Evolutionary conservation across 2,329 filamentous ascomycete species (phyloP).

Genomic region (Parafenestella ontariensis): DNA sequence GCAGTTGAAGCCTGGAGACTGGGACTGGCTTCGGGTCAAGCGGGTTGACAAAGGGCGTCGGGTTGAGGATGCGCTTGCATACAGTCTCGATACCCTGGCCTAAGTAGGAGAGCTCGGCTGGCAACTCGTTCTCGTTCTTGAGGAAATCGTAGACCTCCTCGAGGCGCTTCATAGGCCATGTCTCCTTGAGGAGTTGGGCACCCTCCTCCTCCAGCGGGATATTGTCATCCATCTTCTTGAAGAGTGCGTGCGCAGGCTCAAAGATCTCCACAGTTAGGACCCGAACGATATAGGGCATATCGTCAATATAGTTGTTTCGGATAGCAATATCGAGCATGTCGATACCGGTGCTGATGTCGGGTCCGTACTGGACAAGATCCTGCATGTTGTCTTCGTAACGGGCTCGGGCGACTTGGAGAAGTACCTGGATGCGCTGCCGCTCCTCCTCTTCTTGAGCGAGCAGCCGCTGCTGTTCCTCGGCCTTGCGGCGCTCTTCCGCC

Average conservation of each 20-base stretch:
- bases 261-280: background rate
- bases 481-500: background rate
- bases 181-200: constrained; percentile 1
- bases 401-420: background rate
- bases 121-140: background rate
- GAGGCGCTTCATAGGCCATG: constrained; percentile 6
- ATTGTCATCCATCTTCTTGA: constrained; percentile 2
- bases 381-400: constrained; percentile 5
- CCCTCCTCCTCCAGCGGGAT: constrained; percentile 10
- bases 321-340: background rate
- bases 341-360: background rate
- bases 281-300: background rate
- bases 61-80: background rate
- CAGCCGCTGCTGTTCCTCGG: background rate
- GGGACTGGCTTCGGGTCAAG: background rate
- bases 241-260: constrained; percentile 1
- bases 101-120: background rate
- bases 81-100: constrained; percentile 3
- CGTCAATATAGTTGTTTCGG: background rate
- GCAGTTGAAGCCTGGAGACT: too few species aligned
- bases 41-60: constrained; percentile 7
- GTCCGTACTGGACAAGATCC: constrained; percentile 2
- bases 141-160: background rate
- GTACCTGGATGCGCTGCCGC: background rate
- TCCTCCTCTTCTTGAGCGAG: background rate